Base-by-base conservation (phyloP, 2,329 filamentous ascomycete genomes). In the Akanthomyces dipterigenus region DNA sequence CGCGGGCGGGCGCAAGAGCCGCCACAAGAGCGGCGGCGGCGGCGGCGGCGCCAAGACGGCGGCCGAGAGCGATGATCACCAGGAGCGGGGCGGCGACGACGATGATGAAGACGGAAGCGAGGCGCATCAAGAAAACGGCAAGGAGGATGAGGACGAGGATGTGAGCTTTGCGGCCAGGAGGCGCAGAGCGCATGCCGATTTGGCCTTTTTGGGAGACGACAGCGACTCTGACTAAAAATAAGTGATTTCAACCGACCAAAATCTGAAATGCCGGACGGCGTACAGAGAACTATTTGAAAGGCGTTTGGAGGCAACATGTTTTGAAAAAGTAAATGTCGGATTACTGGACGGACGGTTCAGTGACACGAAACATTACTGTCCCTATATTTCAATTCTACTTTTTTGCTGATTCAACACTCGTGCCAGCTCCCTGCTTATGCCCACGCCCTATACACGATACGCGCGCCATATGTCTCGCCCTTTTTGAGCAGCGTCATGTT, bases 361-460 rank as follows among this genome's bases (percentile, higher is more conserved):
- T 46, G 38, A 36, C 42, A 45, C 46, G 5, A n/a, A 34, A 22
- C 28, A 46, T 36, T 46, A 55, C 18, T 34, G 54, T 43, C 38
- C n/a, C 24, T 51, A 24, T 53, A 50, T 36, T 50, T 51, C 46
- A 48, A 38, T 49, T 22, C 46, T 26, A 26, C 43, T 28, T 31
- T 31, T 42, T 56, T 38, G 34, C 16, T 24, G 8, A 54, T 55
- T 28, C 14, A 26, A 18, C 14, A 38, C 34, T 9, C 3, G 20
- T 31, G n/a, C 40, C 26, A 36, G n/a, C 24, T n/a, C n/a, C n/a
- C 5, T 6, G 5, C 49, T 66, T 76, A 86, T 65, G 88, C 85
- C 93, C 93, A 98, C 0, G 86, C 90, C 70, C 86, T 87, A 77
- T 96, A 98, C 64, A 96, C 87, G 66, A 88, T 91, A 65, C 86